These are phyloP conservation scores for Diplodia intermedia DNA, from an alignment of 2,329 filamentous ascomycete species.

Conservation along the genomic window DNA sequence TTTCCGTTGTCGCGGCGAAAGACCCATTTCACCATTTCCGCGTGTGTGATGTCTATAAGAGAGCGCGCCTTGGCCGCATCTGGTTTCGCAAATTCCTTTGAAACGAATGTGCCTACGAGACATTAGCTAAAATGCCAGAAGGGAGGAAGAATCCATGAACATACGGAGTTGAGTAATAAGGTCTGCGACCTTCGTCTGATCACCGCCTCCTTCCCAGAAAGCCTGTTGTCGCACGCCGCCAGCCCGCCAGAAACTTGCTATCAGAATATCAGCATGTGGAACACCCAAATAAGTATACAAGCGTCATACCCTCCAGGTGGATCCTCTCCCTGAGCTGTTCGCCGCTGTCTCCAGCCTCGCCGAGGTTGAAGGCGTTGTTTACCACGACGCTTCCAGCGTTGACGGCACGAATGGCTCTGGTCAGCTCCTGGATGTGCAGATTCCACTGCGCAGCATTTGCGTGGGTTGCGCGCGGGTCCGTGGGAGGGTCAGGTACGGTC, in stretches of 20 bases:
- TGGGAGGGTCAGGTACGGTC: not conserved
- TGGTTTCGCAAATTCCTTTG: too few relatives aligned
- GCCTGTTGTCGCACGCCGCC: not conserved
- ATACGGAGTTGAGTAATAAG: not conserved
- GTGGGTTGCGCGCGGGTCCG: not conserved
- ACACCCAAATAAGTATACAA: not conserved
- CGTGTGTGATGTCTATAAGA: too few relatives aligned
- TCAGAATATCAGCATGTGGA: not conserved
- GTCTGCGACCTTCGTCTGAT: not conserved
- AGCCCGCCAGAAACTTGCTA: not conserved
- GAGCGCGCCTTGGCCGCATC: too few relatives aligned
- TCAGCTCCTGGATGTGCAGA: not conserved
- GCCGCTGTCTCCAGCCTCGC: not conserved
- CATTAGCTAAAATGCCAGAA: too few relatives aligned
- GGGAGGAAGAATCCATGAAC: not conserved
- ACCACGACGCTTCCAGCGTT: not conserved
- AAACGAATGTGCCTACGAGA: too few relatives aligned
- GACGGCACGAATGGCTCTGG: rapidly evolving
- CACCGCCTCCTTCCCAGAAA: not conserved
- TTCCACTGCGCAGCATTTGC: not conserved
- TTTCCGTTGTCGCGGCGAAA: too few relatives aligned
- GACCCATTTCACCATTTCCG: too few relatives aligned
- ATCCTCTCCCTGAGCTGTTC: not conserved
- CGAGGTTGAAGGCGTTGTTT: not conserved
- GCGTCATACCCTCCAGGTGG: not conserved